Base-by-base conservation (phyloP, 345 rosid species). In the Acer negundo region DNA sequence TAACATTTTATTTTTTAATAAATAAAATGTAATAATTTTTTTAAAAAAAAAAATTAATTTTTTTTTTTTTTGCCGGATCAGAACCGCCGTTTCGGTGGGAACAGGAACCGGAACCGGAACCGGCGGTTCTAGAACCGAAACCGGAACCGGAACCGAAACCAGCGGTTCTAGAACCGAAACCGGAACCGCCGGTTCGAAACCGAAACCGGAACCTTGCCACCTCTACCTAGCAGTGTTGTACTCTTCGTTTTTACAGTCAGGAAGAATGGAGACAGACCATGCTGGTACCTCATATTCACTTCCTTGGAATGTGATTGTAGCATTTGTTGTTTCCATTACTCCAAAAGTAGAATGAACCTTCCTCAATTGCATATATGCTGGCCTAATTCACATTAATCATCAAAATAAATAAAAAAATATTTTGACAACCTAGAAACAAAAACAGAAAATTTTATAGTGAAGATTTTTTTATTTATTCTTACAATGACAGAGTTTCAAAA, bases 221-320 rank as follows among this genome's bases (percentile, higher is more conserved):
- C n/a, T n/a, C n/a, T n/a, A n/a, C n/a, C n/a, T 93, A 0, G 95
- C 94, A 1, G 97, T 90, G 58, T 88, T 90, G 77, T 86, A 93
- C 2, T 40, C 85, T 68, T 88, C 94, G 3, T 72, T 84, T 12
- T 76, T 59, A 56, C 95, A 91, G n/a, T 93, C 89, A 2, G 92
- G 92, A 70, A 92, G 90, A 66, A 93, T 80, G 67, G 87, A 88
- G 23, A 93, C 90, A 22, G 94, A 91, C 93, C 96, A 88, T 5
- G 94, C 90, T 0, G 94, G 96, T 58, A 93, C 72, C 13, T 13
- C 64, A 28, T 84, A 85, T 0, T 69, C 28, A 47, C 64, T 78
- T n/a, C 92, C 97, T 73, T 75, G 78, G 79, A 85, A 92, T n/a
- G 28, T 81, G 44, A 94, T 72, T 6, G 76, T 53, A 17, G 85